Evolutionary conservation across 352 stramenopile species (phyloP).

Genomic region (Peronospora destructor): DNA sequence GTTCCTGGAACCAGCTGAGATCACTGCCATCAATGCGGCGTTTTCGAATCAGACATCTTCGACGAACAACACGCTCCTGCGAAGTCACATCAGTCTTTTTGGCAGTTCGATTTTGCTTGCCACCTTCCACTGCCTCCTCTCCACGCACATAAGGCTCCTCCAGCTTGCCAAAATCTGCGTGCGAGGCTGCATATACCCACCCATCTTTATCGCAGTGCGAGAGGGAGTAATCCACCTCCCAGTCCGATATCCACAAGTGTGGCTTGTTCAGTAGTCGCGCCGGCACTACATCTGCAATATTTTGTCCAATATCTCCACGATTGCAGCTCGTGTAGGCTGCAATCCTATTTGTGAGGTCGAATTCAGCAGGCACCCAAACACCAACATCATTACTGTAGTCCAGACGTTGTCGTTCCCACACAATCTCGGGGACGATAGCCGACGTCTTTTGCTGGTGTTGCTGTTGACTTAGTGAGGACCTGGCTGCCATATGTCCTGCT

Average conservation of each 20-base stretch:
- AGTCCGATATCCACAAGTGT: slow-evolving; percentile 65
- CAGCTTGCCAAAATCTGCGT: slow-evolving; percentile 30
- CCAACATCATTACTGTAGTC: slow-evolving; percentile 15
- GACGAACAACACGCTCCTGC: slow-evolving; percentile 26
- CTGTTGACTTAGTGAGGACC: slow-evolving; percentile 24
- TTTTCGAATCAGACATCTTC: slow-evolving; percentile 49
- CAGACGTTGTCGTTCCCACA: slow-evolving; percentile 48
- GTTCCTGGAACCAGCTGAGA: slow-evolving; percentile 77
- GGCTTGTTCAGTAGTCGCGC: slow-evolving; percentile 58
- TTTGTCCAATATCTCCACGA: slow-evolving; percentile 46
- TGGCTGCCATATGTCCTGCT: slow-evolving; percentile 8
- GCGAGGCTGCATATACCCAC: slow-evolving; percentile 58
- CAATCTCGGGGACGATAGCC: slow-evolving; percentile 38
- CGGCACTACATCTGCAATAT: slow-evolving; percentile 56
- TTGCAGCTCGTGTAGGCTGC: slow-evolving; percentile 59
- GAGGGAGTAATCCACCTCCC: slow-evolving; percentile 52
- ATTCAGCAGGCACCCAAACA: slow-evolving; percentile 32
- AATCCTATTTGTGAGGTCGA: slow-evolving; percentile 36
- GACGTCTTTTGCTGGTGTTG: slow-evolving; percentile 24
- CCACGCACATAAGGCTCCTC: slow-evolving; percentile 4
- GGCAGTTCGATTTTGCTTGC: slow-evolving; percentile 1
- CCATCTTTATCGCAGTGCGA: slow-evolving; percentile 51
- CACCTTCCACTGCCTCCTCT: slow-evolving; percentile 6
- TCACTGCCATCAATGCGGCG: slow-evolving; percentile 66
- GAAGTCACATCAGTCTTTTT: neutral